phyloP scores from a whole-genome alignment of 257 asterid species.

The Galeopsis tetrahit region DNA sequence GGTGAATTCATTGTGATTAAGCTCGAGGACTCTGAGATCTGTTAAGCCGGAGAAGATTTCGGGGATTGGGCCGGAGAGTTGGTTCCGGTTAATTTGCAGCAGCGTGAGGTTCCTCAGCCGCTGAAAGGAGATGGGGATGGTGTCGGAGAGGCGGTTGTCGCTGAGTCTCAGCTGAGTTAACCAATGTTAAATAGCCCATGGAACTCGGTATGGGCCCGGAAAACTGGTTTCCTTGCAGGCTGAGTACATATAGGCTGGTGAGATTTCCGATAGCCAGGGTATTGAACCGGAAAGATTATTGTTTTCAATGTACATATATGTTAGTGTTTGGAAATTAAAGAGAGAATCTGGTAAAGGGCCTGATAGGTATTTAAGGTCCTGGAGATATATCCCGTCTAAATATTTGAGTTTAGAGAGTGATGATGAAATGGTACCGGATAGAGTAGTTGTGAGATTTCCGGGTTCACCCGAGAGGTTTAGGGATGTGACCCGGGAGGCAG shows the following conservation, averaged over 20 bases:
- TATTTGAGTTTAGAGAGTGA: constrained; percentile 57
- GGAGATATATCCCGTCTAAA: constrained; percentile 46
- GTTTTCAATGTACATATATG: constrained; percentile 54
- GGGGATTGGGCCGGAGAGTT: constrained; percentile 62
- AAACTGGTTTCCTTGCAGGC: constrained; percentile 62
- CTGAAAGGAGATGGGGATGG: constrained; percentile 47
- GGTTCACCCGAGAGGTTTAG: constrained; percentile 38
- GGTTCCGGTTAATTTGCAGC: constrained; percentile 48
- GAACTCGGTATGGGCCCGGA: constrained; percentile 65
- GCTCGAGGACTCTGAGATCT: constrained; percentile 37
- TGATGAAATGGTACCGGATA: constrained; percentile 68
- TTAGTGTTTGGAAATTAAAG: constrained; percentile 40
- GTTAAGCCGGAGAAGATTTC: constrained; percentile 51
- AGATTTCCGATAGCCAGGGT: constrained; percentile 48
- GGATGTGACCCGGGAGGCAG: constrained; percentile 53
- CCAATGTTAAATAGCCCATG: constrained; percentile 44
- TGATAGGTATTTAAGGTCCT: constrained; percentile 43
- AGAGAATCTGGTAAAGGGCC: constrained; percentile 68
- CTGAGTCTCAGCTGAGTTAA: constrained; percentile 56
- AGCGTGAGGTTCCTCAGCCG: constrained; percentile 46
- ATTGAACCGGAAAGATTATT: constrained; percentile 57
- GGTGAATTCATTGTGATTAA: constrained; percentile 52
- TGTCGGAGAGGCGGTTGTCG: constrained; percentile 60
- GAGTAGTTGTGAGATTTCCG: constrained; percentile 35
- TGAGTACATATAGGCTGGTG: constrained; percentile 34